These are phyloP conservation scores for Niebla homalea DNA, from an alignment of 495 filamentous ascomycete species.

Conservation along the genomic window DNA sequence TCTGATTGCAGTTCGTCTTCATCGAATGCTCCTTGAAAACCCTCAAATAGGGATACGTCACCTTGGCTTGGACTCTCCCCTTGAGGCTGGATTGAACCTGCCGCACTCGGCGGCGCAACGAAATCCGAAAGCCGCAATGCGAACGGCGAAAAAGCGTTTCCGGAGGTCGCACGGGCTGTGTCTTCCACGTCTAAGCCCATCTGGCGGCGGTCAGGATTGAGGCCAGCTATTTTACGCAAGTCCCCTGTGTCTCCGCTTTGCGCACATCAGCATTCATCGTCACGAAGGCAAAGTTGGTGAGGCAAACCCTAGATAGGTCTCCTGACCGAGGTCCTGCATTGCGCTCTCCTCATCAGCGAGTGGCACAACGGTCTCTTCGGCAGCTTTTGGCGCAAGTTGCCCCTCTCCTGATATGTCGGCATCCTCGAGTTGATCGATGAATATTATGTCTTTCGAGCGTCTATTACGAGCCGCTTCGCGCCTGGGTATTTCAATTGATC, in stretches of 20 bases:
- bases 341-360: constrained; percentile 21
- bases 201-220: constrained; percentile 3
- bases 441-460: constrained; percentile 37
- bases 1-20: constrained; percentile 18
- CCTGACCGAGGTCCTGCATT: constrained; percentile 5
- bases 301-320: constrained; percentile 21
- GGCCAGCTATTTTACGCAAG: constrained; percentile 30
- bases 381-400: background rate
- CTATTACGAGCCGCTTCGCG: constrained; percentile 43
- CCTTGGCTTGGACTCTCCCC: constrained; percentile 13
- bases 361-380: constrained; percentile 3
- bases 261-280: constrained; percentile 17
- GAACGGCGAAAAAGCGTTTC: constrained; percentile 3
- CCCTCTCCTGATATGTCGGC: constrained; percentile 26
- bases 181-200: background rate
- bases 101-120: background rate
- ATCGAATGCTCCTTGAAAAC: background rate
- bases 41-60: background rate
- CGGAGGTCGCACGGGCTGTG: background rate
- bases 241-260: constrained; percentile 36
- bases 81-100: constrained; percentile 17
- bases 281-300: background rate
- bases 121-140: constrained; percentile 4
- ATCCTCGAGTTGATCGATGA: constrained; percentile 40
- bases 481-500: constrained; percentile 56